These are phyloP conservation scores for Aureobasidium melanogenum DNA, from an alignment of 2,329 filamentous ascomycete genomes.

Conservation along the genomic window DNA sequence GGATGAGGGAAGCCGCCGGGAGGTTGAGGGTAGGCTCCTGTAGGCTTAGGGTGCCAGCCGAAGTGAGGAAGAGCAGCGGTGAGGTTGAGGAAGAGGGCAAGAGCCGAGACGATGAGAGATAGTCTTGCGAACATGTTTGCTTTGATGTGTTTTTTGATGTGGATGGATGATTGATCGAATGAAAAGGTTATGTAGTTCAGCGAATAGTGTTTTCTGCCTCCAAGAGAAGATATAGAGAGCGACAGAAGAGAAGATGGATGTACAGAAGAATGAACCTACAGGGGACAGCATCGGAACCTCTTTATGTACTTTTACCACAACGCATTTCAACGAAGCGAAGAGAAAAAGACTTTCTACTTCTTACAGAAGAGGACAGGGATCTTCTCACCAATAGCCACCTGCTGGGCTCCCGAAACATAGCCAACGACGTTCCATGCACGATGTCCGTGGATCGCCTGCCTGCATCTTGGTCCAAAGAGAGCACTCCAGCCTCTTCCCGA, in stretches of 20 bases:
- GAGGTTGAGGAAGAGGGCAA: conserved; percentile 4
- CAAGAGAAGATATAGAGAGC: neutral
- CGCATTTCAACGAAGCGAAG: neutral
- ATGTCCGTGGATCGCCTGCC: conserved; percentile 1
- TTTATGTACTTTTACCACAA: neutral
- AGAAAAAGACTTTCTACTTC: conserved; percentile 1
- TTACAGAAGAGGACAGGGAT: conserved; percentile 1
- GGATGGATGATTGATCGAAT: neutral
- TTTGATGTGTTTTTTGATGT: neutral
- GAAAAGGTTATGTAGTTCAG: neutral
- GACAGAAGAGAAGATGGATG: neutral
- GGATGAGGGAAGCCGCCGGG: conserved; percentile 2
- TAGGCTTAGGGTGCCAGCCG: neutral
- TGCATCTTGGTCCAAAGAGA: neutral
- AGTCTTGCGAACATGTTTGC: conserved; percentile 8
- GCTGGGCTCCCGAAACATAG: neutral
- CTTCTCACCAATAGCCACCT: neutral
- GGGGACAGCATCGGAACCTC: neutral
- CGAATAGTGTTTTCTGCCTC: neutral
- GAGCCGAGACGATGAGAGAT: conserved; percentile 5
- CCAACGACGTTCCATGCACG: neutral
- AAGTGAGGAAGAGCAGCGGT: conserved; percentile 4
- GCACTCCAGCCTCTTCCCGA: neutral
- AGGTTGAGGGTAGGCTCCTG: conserved; percentile 5
- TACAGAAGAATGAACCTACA: neutral